Conservation (phyloP, 495 filamentous ascomycete species). For the Hypoxylon fuscum region DNA sequence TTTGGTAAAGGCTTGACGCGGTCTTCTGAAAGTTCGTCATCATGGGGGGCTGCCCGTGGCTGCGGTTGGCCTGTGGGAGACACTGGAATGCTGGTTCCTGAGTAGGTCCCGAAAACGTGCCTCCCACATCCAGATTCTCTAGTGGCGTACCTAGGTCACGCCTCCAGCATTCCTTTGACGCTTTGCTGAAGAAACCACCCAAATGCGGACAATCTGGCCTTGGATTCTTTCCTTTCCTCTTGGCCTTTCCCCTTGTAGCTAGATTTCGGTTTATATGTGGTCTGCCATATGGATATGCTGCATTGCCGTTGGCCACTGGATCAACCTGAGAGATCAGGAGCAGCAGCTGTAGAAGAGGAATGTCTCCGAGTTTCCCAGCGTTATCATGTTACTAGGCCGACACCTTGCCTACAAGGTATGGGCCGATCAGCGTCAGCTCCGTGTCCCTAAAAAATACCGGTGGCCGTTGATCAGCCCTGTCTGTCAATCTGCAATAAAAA, state of each 20-base stretch:
- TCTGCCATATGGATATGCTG: neutral
- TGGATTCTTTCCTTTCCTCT: constrained; percentile 24
- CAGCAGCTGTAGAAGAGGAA: neutral
- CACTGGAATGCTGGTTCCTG: constrained; percentile 43
- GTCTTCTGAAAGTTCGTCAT: constrained; percentile 2
- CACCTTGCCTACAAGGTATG: constrained; percentile 11
- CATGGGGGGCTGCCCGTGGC: constrained; percentile 11
- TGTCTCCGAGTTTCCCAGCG: constrained; percentile 1
- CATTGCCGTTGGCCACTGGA: constrained; percentile 3
- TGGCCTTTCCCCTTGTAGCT: constrained; percentile 12
- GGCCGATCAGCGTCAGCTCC: constrained; percentile 11
- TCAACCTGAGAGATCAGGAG: neutral
- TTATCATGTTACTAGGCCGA: constrained; percentile 17
- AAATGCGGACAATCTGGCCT: constrained; percentile 43
- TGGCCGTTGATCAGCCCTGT: constrained; percentile 10
- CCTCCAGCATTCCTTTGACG: constrained; percentile 40
- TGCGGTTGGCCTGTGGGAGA: constrained; percentile 15
- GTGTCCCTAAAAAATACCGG: constrained; percentile 1
- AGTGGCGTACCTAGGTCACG: constrained; percentile 30
- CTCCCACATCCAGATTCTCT: constrained; percentile 31
- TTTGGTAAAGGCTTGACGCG: constrained; percentile 14
- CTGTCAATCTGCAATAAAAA: constrained; percentile 20
- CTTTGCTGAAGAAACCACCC: constrained; percentile 30
- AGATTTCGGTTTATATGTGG: constrained; percentile 20
- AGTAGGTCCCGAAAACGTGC: constrained; percentile 40